Base-by-base conservation (phyloP, 495 filamentous ascomycete species). In the Patellaria atrata region DNA sequence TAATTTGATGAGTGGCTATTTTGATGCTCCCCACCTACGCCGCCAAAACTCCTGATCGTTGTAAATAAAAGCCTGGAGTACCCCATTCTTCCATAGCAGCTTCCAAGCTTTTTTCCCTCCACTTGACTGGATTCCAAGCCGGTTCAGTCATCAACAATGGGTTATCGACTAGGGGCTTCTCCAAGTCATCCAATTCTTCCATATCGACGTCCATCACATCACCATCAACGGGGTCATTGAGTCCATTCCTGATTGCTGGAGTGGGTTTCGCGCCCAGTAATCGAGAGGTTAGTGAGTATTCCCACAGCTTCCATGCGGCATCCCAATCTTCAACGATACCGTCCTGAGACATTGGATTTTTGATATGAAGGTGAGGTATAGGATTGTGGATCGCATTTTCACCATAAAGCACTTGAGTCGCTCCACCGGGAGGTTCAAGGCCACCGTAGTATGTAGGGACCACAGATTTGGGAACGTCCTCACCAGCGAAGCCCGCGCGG, bases 291-390 rank as follows among this genome's bases (percentile, higher is more conserved):
- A 81, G 82, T 41, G 72, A 77, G 57, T 71, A 85, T 52, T 94
- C 83, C 89, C 87, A 96, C 16, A 96, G 53, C 54, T 75, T 77
- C 33, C 80, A 73, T 15, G 85, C 89, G 36, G 75, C 76, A 40
- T 96, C 91, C 89, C 89, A 96, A 56, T 97, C 87, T 56, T 91
- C 82, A 31, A 96, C 91, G 19, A 81, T 70, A 43, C 86, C 84
- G 55, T 96, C 87, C 49, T 74, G 71, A 47, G 71, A 73, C 68
- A 93, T 86, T 41, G 87, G 83, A 55, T 96, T 96, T 53, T 73
- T 70, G 38, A 94, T 72, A 31, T 89, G 78, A 50, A 94, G 62
- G 26, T 71, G 70, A 2, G 70, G 67, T 24, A 78, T 71, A 21
- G 86, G 77, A 18, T 75, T 72, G 52, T 83, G 77, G 31, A 91